Percentiles rank a stretch among this genome's conserved stretches.
Evolutionary conservation across 2,329 filamentous ascomycete genomes (phyloP).

Genomic region (Aureobasidium sp.): DNA sequence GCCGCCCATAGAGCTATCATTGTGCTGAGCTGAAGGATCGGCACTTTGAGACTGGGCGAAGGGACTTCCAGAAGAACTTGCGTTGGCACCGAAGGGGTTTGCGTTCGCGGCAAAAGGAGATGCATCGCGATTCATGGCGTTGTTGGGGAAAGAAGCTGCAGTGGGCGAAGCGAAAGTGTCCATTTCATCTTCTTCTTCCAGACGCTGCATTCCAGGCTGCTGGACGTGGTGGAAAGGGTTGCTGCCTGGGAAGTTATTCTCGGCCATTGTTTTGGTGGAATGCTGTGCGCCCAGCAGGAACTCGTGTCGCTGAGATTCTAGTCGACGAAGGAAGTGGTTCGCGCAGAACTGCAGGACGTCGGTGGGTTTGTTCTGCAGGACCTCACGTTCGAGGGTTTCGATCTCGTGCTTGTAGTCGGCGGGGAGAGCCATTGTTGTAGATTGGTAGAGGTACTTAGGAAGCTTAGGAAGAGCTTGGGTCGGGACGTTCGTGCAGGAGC

Average conservation of each 20-base stretch:
- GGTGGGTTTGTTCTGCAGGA: constrained; percentile 51
- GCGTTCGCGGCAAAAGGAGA: constrained; percentile 45
- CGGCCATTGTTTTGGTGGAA: constrained; percentile 56
- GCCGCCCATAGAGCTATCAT: constrained; percentile 28
- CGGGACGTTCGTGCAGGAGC: constrained; percentile 12
- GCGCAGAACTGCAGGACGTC: constrained; percentile 66
- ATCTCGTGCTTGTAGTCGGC: constrained; percentile 56
- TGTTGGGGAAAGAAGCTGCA: constrained; percentile 38
- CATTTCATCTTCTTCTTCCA: constrained; percentile 75
- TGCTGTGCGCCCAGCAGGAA: constrained; percentile 46
- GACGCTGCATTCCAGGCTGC: constrained; percentile 47
- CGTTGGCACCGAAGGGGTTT: constrained; percentile 28
- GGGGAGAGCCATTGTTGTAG: constrained; percentile 33
- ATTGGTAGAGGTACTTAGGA: constrained; percentile 5
- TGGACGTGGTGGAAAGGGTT: constrained; percentile 62
- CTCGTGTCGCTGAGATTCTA: constrained; percentile 57
- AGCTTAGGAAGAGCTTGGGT: constrained; percentile 12
- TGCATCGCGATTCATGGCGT: constrained; percentile 39
- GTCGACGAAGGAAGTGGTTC: constrained; percentile 59
- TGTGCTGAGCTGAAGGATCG: constrained; percentile 15
- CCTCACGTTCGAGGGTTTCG: constrained; percentile 55
- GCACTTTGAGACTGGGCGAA: constrained; percentile 22
- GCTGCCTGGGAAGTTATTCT: constrained; percentile 67
- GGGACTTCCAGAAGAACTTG: constrained; percentile 22
- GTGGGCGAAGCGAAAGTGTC: constrained; percentile 71